These are phyloP conservation scores for Penicillium thymicola DNA, from an alignment of 2,329 filamentous ascomycete species.

Conservation along the genomic window DNA sequence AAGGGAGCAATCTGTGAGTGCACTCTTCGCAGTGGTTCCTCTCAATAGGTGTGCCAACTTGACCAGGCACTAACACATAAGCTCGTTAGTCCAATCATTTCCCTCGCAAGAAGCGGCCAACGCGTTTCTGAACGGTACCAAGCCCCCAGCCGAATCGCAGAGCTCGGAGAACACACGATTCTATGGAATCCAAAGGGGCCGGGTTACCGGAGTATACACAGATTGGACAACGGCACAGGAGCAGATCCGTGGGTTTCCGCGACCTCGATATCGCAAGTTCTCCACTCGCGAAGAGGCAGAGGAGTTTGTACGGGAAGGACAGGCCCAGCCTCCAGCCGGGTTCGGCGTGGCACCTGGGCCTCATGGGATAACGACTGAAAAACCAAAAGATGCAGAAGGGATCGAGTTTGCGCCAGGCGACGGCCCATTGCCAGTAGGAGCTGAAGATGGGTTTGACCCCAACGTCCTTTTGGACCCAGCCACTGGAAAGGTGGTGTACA, in stretches of 20 bases:
- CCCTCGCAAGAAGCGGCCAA: constrained; percentile 69
- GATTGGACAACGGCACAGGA: constrained; percentile 67
- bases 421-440: constrained; percentile 54
- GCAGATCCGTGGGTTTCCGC: constrained; percentile 71
- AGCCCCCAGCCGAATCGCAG: constrained; percentile 40
- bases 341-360: constrained; percentile 33
- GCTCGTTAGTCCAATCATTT: constrained; percentile 73
- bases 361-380: constrained; percentile 41
- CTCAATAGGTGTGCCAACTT: neutral
- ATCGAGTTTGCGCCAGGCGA: constrained; percentile 51
- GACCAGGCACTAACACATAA: neutral
- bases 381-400: constrained; percentile 43
- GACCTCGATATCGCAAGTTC: constrained; percentile 67
- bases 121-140: constrained; percentile 66
- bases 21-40: neutral
- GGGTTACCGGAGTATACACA: constrained; percentile 60
- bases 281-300: constrained; percentile 68
- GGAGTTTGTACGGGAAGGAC: constrained; percentile 61
- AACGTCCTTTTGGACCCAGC: constrained; percentile 54
- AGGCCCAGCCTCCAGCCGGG: constrained; percentile 25
- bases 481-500: constrained; percentile 55
- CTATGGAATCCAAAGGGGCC: constrained; percentile 60
- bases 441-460: constrained; percentile 61
- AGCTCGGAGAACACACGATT: constrained; percentile 47
- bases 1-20: constrained; percentile 67